These are phyloP conservation scores for Cercospora sp. DNA, from an alignment of 2,329 filamentous ascomycete genomes.

Conservation along the genomic window DNA sequence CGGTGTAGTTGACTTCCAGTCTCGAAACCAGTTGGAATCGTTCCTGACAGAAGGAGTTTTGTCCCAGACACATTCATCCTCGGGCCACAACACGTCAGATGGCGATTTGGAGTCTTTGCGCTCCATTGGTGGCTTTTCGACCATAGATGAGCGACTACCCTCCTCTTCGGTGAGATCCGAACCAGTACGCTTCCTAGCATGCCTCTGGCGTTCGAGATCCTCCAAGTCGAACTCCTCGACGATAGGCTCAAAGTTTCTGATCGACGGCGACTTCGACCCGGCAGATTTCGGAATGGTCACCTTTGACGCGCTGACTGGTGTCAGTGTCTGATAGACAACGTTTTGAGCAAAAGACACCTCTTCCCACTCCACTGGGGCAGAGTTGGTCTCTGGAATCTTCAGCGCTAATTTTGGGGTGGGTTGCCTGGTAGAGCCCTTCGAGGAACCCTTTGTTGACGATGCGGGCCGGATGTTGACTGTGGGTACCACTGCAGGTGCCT, in stretches of 20 bases:
- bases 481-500: not conserved
- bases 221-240: not conserved
- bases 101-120: conserved; percentile 9
- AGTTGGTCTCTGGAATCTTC: not conserved
- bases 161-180: not conserved
- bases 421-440: not conserved
- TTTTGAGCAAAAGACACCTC: conserved; percentile 2
- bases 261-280: conserved; percentile 1
- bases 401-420: conserved; percentile 5
- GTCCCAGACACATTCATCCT: not conserved
- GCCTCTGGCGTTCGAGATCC: not conserved
- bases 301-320: conserved; percentile 10
- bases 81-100: not conserved
- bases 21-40: conserved; percentile 6
- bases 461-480: not conserved
- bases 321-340: conserved; percentile 2
- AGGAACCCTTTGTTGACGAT: not conserved
- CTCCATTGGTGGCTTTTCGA: conserved; percentile 3
- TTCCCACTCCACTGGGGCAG: conserved; percentile 2
- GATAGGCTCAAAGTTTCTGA: not conserved
- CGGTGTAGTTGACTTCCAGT: not conserved
- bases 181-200: not conserved
- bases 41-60: not conserved
- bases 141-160: not conserved
- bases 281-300: conserved; percentile 2